A percentile compares a stretch with the other conserved stretches of the same genome.
These are phyloP conservation scores for Vicia faba DNA, from an alignment of 306 rosid genomes.

Conservation along the genomic window DNA sequence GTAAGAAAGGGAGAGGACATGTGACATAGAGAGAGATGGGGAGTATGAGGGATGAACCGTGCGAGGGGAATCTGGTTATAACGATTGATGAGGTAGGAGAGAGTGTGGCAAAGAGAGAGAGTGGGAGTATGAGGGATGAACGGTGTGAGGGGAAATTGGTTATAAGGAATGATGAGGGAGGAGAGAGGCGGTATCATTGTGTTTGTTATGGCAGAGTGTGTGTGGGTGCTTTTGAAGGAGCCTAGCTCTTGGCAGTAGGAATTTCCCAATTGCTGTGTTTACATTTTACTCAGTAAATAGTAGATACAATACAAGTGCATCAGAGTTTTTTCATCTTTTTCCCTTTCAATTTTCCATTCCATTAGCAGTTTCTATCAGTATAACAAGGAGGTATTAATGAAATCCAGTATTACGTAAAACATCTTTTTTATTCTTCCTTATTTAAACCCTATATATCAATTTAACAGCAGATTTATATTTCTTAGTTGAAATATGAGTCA, in stretches of 20 bases:
- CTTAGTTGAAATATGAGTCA: not conserved
- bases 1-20: not conserved
- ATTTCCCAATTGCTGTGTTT: not conserved
- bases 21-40: not conserved
- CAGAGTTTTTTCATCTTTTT: not conserved
- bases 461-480: not conserved
- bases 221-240: not conserved
- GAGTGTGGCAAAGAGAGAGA: not conserved
- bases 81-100: not conserved
- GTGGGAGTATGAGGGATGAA: not conserved
- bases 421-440: slow-evolving; percentile 11
- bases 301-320: not conserved
- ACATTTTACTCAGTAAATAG: not conserved
- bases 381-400: not conserved
- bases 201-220: not conserved
- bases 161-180: not conserved
- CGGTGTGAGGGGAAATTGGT: not conserved
- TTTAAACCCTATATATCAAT: slow-evolving; percentile 11
- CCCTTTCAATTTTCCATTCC: not conserved
- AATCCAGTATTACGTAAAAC: slow-evolving; percentile 7
- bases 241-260: not conserved
- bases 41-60: not conserved
- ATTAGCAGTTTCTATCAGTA: not conserved
- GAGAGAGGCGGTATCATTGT: not conserved
- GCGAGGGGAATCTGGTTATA: not conserved